These are phyloP conservation scores for Aegilops sharonensis DNA, from an alignment of 176 grass and related monocot genomes.

Conservation along the genomic window DNA sequence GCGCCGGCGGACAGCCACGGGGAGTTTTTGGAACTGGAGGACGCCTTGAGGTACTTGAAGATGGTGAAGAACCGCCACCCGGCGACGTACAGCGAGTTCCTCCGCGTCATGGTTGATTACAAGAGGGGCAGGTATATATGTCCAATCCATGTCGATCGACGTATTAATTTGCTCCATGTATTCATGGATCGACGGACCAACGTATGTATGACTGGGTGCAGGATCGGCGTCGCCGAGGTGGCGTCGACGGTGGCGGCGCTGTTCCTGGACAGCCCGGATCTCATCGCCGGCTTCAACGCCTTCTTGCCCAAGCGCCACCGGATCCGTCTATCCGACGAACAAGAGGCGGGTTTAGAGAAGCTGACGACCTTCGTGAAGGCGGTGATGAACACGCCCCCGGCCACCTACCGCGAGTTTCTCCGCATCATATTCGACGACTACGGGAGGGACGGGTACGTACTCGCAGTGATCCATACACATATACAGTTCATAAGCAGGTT, in stretches of 20 bases:
- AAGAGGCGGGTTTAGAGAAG: too few species aligned
- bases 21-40: too few species aligned
- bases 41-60: neutral
- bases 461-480: too few species aligned
- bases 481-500: too few species aligned
- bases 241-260: conserved; percentile 32
- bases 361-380: too few species aligned
- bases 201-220: neutral
- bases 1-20: neutral
- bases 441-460: too few species aligned
- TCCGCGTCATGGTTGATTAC: neutral
- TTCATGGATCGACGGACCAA: too few species aligned
- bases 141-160: neutral
- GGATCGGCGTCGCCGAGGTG: conserved; percentile 40
- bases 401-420: too few species aligned
- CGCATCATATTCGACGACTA: too few species aligned
- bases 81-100: neutral
- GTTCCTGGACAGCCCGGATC: conserved; percentile 35
- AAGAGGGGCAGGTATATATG: neutral
- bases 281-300: conserved; percentile 48
- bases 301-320: conserved; percentile 52
- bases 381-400: too few species aligned
- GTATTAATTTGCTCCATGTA: neutral
- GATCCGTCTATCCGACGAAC: conserved; percentile 14
- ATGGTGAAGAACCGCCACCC: neutral